Evolutionary conservation across 176 grass and related monocot genomes (phyloP).

Genomic region (Triticum turgidum): DNA sequence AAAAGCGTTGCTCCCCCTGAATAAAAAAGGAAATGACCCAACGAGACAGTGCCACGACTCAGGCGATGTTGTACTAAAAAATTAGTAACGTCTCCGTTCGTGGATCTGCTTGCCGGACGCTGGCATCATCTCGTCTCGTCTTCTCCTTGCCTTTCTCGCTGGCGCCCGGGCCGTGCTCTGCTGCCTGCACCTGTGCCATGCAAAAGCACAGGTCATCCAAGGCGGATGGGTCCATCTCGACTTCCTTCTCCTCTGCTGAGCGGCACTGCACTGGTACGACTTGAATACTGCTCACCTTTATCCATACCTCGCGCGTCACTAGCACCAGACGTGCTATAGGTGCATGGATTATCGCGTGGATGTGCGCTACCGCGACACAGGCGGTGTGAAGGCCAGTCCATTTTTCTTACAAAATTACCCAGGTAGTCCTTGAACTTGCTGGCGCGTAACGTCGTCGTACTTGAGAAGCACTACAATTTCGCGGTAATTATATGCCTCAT

Average conservation of each 20-base stretch:
- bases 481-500: too few relatives aligned
- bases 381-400: too few relatives aligned
- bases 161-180: background rate
- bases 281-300: background rate
- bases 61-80: background rate
- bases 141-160: background rate
- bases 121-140: background rate
- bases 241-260: background rate
- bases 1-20: background rate
- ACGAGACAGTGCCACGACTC: background rate
- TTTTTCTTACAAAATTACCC: too few relatives aligned
- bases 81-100: background rate
- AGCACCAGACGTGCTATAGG: too few relatives aligned
- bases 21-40: background rate
- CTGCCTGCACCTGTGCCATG: slow-evolving; percentile 25
- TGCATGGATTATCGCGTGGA: too few relatives aligned
- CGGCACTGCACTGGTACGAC: background rate
- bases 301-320: too few relatives aligned
- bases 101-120: background rate
- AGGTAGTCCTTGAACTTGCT: too few relatives aligned
- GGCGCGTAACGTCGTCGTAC: too few relatives aligned
- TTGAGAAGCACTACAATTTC: too few relatives aligned
- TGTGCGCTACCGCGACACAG: too few relatives aligned
- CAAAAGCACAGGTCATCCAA: background rate
- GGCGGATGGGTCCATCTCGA: background rate